Evolutionary conservation across 352 stramenopile species (phyloP), one percentile per base, ranked within the genome.

Genomic region (Pythium aquatile): DNA sequence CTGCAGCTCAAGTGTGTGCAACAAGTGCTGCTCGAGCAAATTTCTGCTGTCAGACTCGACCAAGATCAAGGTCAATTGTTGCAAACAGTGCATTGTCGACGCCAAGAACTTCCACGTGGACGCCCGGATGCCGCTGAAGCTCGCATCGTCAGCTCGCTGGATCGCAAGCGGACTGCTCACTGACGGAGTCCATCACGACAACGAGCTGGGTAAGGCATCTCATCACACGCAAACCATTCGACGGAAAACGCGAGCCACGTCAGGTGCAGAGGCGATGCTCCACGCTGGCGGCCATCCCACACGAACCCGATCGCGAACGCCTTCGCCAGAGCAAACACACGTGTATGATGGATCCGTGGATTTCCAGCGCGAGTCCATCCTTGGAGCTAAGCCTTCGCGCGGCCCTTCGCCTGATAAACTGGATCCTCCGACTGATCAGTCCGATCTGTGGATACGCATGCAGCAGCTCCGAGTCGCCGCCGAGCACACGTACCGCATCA

Each of bases 81-180:
- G 79, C 55, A 88, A 83, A 56, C 68, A 62, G 33, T 88, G 77
- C 66, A 48, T 83, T 6, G 58, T 84, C 10, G 67, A 73, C 54
- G 65, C 72, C 7, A 78, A 78, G 24, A 63, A 66, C 17, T 33
- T 84, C 2, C 20, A 9, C 1, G 68, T 87, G 26, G 65, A 85
- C 26, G 74, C 75, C 16, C 64, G 68, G 16, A 62, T 75, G 1
- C 76, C 65, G 14, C 83, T 76, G 24, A 42, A 13, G n/a, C 35
- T 64, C 20, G 33, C 47, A 24, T 57, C 58, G 24, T 49, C 49
- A 2, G 32, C 46, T 13, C 30, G 28, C 32, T 64, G 47, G 33
- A 32, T 42, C 33, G 33, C 20, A 16, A 20, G n/a, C n/a, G 46
- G 46, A 0, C 17, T 63, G 8, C 17, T 63, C 44, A n/a, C 33